These are phyloP conservation scores for Mycena sanguinolenta DNA, from an alignment of 768 basidiomycete species.

Conservation along the genomic window DNA sequence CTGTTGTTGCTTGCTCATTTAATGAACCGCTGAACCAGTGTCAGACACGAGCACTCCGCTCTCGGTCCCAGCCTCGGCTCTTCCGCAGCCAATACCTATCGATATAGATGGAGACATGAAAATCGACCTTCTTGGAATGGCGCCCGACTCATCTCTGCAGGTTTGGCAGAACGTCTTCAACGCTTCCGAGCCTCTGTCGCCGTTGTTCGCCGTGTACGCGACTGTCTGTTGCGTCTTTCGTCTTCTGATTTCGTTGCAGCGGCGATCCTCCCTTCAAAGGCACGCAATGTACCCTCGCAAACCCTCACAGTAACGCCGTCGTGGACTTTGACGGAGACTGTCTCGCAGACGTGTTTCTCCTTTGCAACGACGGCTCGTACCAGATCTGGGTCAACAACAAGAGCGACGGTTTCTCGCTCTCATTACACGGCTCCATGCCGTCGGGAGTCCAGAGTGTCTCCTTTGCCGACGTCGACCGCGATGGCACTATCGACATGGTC, in stretches of 20 bases:
- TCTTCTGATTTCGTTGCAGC: constrained; percentile 50
- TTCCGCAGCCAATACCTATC: constrained; percentile 86
- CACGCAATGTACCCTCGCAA: constrained; percentile 79
- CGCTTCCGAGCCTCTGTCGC: constrained; percentile 60
- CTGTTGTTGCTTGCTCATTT: not conserved
- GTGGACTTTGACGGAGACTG: constrained; percentile 97
- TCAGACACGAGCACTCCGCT: constrained; percentile 61
- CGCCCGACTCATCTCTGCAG: constrained; percentile 62
- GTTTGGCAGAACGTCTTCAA: constrained; percentile 91
- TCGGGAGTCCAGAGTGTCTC: constrained; percentile 81
- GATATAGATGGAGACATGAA: constrained; percentile 92
- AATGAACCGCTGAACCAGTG: not conserved
- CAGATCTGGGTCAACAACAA: constrained; percentile 96
- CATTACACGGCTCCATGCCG: constrained; percentile 78
- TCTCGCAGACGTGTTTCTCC: constrained; percentile 92
- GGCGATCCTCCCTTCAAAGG: constrained; percentile 71
- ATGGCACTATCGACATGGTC: constrained; percentile 96
- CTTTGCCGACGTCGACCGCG: constrained; percentile 95
- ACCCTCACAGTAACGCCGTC: constrained; percentile 95
- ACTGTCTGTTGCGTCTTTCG: not conserved
- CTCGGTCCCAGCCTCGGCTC: constrained; percentile 71
- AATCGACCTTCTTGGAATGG: constrained; percentile 86
- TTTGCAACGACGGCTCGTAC: constrained; percentile 83
- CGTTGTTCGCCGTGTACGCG: constrained; percentile 75
- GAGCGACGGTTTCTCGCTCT: constrained; percentile 77